A percentile compares a stretch with the other conserved stretches of the same genome.
Conservation (phyloP, 306 rosid genomes). For the Astragalus membranaceus region DNA sequence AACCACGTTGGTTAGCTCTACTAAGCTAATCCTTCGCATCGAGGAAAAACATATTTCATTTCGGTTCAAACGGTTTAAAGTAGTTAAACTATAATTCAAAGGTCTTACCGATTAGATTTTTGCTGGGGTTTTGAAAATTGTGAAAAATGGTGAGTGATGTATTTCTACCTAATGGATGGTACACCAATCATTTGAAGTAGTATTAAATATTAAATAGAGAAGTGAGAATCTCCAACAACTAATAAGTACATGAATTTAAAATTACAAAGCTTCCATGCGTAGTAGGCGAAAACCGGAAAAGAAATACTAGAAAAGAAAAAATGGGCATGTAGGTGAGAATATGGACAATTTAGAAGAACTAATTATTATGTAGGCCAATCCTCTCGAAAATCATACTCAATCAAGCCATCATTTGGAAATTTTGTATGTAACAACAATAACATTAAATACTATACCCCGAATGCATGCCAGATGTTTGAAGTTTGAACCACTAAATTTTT, state of each 20-base stretch:
- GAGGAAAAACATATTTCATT: too few relatives aligned
- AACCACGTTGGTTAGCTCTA: too few relatives aligned
- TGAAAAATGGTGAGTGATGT: neutral
- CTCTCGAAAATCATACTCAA: neutral
- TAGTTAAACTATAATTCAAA: too few relatives aligned
- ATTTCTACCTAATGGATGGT: conserved; percentile 34
- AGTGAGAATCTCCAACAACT: neutral
- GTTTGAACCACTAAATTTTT: neutral
- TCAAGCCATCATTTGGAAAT: neutral
- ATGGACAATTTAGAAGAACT: conserved; percentile 19
- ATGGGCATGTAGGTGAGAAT: neutral
- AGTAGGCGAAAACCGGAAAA: neutral
- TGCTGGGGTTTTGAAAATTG: neutral
- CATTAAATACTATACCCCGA: neutral
- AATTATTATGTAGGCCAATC: conserved; percentile 16
- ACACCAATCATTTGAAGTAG: conserved; percentile 19
- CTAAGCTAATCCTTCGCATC: too few relatives aligned
- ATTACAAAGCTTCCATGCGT: neutral
- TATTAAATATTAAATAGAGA: neutral
- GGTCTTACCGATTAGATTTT: too few relatives aligned
- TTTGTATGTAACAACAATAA: neutral
- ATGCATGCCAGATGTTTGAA: neutral
- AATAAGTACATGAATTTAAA: neutral
- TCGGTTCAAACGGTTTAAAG: too few relatives aligned
- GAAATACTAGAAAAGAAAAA: neutral